Base-by-base conservation (phyloP, 352 stramenopile species). In the Chrysophaeum taylorii region DNA sequence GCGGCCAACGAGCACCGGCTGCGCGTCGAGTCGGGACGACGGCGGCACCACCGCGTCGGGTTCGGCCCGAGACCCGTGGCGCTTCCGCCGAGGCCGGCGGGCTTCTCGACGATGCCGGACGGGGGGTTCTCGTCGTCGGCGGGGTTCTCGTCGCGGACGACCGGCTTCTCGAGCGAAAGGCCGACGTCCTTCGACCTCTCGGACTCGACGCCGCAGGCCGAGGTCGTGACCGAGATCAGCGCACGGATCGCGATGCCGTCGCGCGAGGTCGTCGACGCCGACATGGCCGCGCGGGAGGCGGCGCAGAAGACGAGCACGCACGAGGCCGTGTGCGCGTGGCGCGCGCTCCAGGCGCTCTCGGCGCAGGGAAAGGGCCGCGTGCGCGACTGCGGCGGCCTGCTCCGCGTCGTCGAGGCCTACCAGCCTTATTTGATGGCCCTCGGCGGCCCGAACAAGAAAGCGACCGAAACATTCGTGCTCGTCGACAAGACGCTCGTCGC, bases 241-340 rank as follows among this genome's bases (percentile, higher is more conserved):
- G 57, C 35, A 23, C 29, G 23, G 33, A 18, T 35, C 12, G 31
- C 31, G 4, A 31, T 66, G 1, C 57, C 57, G 1, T 9, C 12
- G 12, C 12, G 57, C 9, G 31, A 21, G 18, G 25, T 9, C 48
- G 5, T 60, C 48, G 48, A 60, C 48, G 48, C 5, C 48, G 25
- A 33, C 48, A 36, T 45, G 33, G 4, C 18, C 23, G 52, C 7
- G 9, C 31, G 27, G 2, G 57, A 66, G 57, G 14, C 2, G 57
- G 33, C 18, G 9, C 31, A 42, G 33, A 9, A 7, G 33, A 66
- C 31, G 7, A 0, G 5, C 33, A 66, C 57, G 31, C 57, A 66
- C 57, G 35, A 25, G 14, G 57, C 57, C 57, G 15, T 27, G 33
- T 66, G 57, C 57, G 57, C 57, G 57, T 36, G 57, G 31, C 57